Evolutionary conservation across 2,329 filamentous ascomycete genomes (phyloP).

Genomic region (Aspergillus quadricinctus): DNA sequence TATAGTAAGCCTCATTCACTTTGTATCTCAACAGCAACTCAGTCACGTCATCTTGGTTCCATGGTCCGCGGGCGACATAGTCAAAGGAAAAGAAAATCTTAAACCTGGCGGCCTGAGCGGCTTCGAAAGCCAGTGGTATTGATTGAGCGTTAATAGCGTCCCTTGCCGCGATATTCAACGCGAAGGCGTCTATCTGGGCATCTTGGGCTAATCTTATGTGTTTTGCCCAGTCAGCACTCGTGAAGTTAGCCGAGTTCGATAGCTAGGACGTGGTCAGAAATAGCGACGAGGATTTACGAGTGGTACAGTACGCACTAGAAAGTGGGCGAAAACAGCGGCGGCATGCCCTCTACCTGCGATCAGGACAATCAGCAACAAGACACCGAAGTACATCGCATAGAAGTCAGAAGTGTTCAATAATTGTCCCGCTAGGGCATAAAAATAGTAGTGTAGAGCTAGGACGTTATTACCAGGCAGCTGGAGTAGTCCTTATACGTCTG

Average conservation of each 20-base stretch:
- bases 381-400: too few relatives aligned
- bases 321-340: too few relatives aligned
- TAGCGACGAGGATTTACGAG: too few relatives aligned
- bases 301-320: too few relatives aligned
- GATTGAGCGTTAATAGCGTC: slow-evolving; percentile 17
- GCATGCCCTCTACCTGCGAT: too few relatives aligned
- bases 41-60: slow-evolving; percentile 11
- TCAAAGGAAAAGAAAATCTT: slow-evolving; percentile 38
- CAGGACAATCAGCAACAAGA: too few relatives aligned
- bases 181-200: slow-evolving; percentile 40
- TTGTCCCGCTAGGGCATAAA: too few relatives aligned
- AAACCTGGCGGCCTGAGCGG: slow-evolving; percentile 24
- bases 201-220: slow-evolving; percentile 35
- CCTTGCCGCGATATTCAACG: slow-evolving; percentile 32
- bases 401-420: too few relatives aligned
- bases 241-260: slow-evolving; percentile 21
- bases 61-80: slow-evolving; percentile 7
- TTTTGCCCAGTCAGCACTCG: slow-evolving; percentile 21
- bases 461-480: too few relatives aligned
- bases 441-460: too few relatives aligned
- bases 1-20: slow-evolving; percentile 4
- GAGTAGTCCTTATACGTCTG: too few relatives aligned
- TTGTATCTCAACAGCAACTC: too few relatives aligned
- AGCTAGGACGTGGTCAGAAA: slow-evolving; percentile 9
- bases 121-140: slow-evolving; percentile 20